Evolutionary conservation across 352 stramenopile genomes (phyloP), one percentile per base, ranked within the genome.

Genomic region (Pythium sukuiense): DNA sequence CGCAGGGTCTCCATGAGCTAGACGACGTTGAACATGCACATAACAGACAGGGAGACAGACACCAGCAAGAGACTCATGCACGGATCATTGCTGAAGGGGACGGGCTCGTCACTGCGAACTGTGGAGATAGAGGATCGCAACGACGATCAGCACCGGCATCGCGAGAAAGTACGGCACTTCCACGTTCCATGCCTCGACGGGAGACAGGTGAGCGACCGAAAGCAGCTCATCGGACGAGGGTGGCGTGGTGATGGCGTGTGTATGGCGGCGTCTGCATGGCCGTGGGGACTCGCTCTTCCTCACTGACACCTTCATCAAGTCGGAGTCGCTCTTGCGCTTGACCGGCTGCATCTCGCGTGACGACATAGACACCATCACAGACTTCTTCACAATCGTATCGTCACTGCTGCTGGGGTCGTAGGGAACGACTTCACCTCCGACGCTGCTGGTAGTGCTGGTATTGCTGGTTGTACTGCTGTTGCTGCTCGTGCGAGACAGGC

Each of bases 161-260:
- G 74, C 56, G 37, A 76, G 41, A 35, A 69, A 61, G 63, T 77
- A 80, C 11, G 73, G 73, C 7, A 74, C 48, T 52, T 80, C 70
- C 33, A 63, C 16, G 24, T 71, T 65, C 61, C 72, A 80, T 2
- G 66, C 46, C 39, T 72, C 59, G 9, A 60, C 43, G 41, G 53
- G 57, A n/a, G 37, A 43, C 30, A 61, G 29, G 5, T 46, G 49
- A 1, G 45, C 52, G 33, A 55, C 59, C 8, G 33, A 27, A 20
- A 46, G 9, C 1, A 62, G 7, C 29, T 57, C 57, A 30, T 43
- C 29, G 18, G 27, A 26, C 29, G 52, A 18, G 2, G 12, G 27
- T 6, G 27, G 35, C 61, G 6, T 46, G 11, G n/a, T 37, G 18
- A 30, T 37, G 9, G 63, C 33, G 11, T 64, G 48, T 32, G 46